Conservation (phyloP, 78 protist genomes). For the Dictyostelium discoideum region DNA sequence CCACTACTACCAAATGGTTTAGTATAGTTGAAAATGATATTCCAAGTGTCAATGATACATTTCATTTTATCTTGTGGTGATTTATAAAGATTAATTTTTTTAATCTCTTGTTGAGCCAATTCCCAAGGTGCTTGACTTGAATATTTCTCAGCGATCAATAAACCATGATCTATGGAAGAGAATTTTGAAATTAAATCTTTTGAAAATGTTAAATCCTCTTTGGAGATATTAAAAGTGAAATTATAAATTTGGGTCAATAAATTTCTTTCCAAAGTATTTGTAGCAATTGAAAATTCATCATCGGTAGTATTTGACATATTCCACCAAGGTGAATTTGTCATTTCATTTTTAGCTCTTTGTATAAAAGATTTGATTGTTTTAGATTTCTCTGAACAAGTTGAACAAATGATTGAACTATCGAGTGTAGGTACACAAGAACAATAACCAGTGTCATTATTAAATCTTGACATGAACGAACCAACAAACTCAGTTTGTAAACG, state of each 20-base stretch:
- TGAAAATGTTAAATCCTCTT: constrained; percentile 36
- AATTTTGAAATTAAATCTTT: constrained; percentile 29
- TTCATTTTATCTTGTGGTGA: constrained; percentile 79
- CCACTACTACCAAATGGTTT: constrained; percentile 74
- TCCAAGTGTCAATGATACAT: constrained; percentile 78
- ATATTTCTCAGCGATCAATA: constrained; percentile 47
- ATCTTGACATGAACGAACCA: constrained; percentile 60
- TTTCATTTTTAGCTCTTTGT: constrained; percentile 20
- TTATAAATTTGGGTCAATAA: constrained; percentile 67
- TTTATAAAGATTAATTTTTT: constrained; percentile 65
- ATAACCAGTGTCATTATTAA: constrained; percentile 39
- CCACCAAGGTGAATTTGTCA: constrained; percentile 52
- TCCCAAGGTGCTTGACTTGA: constrained; percentile 80
- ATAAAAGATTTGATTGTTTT: constrained; percentile 22
- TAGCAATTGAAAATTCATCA: constrained; percentile 42
- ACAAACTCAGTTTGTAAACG: constrained; percentile 68
- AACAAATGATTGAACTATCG: constrained; percentile 17
- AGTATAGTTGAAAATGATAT: constrained; percentile 69
- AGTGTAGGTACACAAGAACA: constrained; percentile 23
- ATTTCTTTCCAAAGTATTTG: constrained; percentile 41
- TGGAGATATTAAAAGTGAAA: constrained; percentile 37
- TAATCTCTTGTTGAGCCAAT: constrained; percentile 73
- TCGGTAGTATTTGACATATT: constrained; percentile 25
- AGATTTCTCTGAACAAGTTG: constrained; percentile 35
- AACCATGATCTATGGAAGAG: neutral